phyloP scores from a whole-genome alignment of 2,329 filamentous ascomycete species.

The Pseudocercospora musae region DNA sequence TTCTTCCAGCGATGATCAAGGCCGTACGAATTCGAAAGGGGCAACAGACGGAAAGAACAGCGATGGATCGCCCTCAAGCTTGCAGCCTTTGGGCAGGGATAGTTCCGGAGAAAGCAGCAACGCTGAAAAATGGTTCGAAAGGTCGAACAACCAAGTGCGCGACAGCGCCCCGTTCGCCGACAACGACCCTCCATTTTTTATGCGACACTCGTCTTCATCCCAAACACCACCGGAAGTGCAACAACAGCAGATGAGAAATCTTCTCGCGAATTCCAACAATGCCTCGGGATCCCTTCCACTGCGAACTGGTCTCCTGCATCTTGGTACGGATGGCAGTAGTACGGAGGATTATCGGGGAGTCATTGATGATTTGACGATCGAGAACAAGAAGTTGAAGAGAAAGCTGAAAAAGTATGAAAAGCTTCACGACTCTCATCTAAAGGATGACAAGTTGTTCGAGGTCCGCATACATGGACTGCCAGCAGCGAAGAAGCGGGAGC shows the following conservation, averaged over 20 bases:
- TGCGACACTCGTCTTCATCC: conserved; percentile 39
- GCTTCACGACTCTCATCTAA: conserved; percentile 61
- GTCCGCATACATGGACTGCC: conserved; percentile 74
- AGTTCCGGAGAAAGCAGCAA: conserved; percentile 53
- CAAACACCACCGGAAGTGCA: conserved; percentile 40
- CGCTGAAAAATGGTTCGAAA: conserved; percentile 52
- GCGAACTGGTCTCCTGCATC: conserved; percentile 41
- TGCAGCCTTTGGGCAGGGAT: conserved; percentile 38
- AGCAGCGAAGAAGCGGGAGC: conserved; percentile 68
- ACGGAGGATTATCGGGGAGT: conserved; percentile 75
- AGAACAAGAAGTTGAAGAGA: conserved; percentile 75
- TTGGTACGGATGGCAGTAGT: conserved; percentile 52
- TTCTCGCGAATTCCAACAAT: conserved; percentile 5
- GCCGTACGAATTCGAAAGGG: not conserved
- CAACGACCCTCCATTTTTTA: conserved; percentile 44
- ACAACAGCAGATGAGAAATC: conserved; percentile 13
- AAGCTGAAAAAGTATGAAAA: conserved; percentile 69
- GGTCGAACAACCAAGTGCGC: conserved; percentile 48
- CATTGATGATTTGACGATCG: conserved; percentile 81
- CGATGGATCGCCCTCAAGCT: conserved; percentile 39
- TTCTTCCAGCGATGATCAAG: conserved; percentile 20
- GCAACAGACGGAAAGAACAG: conserved; percentile 17
- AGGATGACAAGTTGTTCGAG: conserved; percentile 77
- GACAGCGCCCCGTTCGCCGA: conserved; percentile 41
- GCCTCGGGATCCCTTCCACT: conserved; percentile 22